Conservation (phyloP, 2,329 filamentous ascomycete genomes). For the Chrysosporium keratinophilum region DNA sequence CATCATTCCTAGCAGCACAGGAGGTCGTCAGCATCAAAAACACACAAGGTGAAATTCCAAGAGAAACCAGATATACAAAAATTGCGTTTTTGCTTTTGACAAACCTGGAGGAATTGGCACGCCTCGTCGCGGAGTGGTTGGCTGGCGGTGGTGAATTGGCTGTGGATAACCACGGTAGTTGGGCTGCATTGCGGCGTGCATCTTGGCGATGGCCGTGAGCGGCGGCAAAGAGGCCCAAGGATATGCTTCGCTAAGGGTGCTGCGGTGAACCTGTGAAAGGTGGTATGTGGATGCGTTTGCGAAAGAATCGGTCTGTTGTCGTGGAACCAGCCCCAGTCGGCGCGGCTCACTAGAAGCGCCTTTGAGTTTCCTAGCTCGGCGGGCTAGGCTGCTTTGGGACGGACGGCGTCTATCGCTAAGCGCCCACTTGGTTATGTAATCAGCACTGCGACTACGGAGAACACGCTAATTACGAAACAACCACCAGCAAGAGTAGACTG, state of each 20-base stretch:
- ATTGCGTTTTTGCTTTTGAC: not conserved
- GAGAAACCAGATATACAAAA: not conserved
- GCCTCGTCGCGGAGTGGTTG: slow-evolving; percentile 34
- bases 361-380: slow-evolving; percentile 3
- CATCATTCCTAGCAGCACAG: slow-evolving; percentile 9
- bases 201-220: slow-evolving; percentile 14
- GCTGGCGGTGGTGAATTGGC: slow-evolving; percentile 32
- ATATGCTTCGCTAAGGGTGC: not conserved
- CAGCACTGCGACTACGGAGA: not conserved
- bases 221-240: slow-evolving; percentile 3
- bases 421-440: slow-evolving; percentile 2
- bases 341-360: not conserved
- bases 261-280: slow-evolving; percentile 3
- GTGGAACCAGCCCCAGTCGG: slow-evolving; percentile 7
- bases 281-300: slow-evolving; percentile 7
- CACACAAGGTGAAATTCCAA: not conserved
- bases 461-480: not conserved
- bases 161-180: slow-evolving; percentile 35
- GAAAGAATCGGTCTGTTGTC: slow-evolving; percentile 7
- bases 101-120: slow-evolving; percentile 29
- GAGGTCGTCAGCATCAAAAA: not conserved
- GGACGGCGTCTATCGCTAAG: not conserved
- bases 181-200: slow-evolving; percentile 34
- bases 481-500: not conserved
- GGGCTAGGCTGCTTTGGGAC: slow-evolving; percentile 2